Conservation (phyloP, 2,329 filamentous ascomycete species). For the Talaromyces rugulosus region DNA sequence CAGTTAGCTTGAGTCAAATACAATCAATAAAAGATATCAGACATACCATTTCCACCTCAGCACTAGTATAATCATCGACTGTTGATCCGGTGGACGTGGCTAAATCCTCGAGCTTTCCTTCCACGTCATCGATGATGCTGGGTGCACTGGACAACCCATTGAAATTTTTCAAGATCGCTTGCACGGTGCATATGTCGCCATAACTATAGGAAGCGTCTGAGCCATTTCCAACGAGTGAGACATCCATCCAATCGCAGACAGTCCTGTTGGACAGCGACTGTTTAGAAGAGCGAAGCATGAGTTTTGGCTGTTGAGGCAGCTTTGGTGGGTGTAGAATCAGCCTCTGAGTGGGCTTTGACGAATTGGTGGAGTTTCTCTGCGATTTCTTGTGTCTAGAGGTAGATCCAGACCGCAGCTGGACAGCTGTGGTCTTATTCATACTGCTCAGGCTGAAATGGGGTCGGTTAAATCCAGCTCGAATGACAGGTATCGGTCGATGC, state of each 20-base stretch:
- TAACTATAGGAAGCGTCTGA: constrained; percentile 12
- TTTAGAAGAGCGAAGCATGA: background rate
- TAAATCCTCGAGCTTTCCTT: constrained; percentile 1
- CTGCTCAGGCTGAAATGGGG: background rate
- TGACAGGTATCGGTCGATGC: background rate
- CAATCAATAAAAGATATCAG: constrained; percentile 6
- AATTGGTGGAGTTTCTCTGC: constrained; percentile 2
- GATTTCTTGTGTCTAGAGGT: constrained; percentile 6
- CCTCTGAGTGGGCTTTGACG: constrained; percentile 2
- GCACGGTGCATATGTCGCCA: constrained; percentile 10
- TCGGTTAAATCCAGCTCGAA: background rate
- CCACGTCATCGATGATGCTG: constrained; percentile 5
- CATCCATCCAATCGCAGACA: background rate
- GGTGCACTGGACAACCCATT: constrained; percentile 9
- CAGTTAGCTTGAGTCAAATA: background rate
- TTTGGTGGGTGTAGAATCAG: constrained; percentile 10
- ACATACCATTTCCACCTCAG: constrained; percentile 12
- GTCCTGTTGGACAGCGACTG: background rate
- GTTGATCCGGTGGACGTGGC: background rate
- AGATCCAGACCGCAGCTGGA: constrained; percentile 9
- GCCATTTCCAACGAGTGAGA: constrained; percentile 11
- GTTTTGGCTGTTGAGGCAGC: constrained; percentile 5
- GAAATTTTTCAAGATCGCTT: constrained; percentile 11
- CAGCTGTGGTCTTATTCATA: constrained; percentile 5
- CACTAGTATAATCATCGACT: background rate